phyloP scores from a whole-genome alignment of 495 filamentous ascomycete species.

The Choiromyces venosus region DNA sequence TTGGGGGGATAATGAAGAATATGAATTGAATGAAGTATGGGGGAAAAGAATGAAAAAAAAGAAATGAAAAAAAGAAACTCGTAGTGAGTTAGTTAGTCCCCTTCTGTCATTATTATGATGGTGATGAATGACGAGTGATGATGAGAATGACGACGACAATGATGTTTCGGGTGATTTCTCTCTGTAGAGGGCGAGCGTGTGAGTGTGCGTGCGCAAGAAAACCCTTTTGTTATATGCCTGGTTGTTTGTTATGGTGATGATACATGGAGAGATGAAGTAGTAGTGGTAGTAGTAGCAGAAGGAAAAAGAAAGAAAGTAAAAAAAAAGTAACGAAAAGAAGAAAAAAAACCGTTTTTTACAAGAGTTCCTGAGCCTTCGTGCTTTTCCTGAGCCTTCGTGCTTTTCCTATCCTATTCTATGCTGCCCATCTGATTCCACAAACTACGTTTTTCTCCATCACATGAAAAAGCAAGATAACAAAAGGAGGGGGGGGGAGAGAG shows the following conservation, averaged over 20 bases:
- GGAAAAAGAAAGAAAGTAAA: slow-evolving; percentile 13
- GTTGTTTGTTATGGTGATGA: neutral
- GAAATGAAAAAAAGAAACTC: too few species aligned
- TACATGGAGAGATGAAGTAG: slow-evolving; percentile 18
- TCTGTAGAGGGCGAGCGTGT: neutral
- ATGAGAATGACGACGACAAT: neutral
- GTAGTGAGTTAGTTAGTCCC: too few species aligned
- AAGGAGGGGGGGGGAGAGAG: neutral
- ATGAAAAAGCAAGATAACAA: neutral
- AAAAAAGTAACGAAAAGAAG: slow-evolving; percentile 10
- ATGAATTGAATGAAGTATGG: neutral
- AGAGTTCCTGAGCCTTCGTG: neutral
- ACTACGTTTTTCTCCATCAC: neutral
- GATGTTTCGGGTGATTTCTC: neutral
- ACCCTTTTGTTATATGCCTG: neutral
- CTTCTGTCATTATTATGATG: too few species aligned
- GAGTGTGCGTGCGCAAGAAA: too few species aligned
- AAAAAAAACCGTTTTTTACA: neutral
- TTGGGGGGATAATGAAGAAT: too few species aligned
- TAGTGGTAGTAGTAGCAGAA: slow-evolving; percentile 5
- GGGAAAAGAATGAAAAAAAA: slow-evolving; percentile 42
- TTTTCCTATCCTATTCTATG: neutral
- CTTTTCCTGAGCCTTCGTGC: neutral
- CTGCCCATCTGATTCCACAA: neutral
- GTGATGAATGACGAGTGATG: too few species aligned